A percentile compares a stretch with the other conserved stretches of the same genome.
Conservation (phyloP, 805 yeast species). For the Yarrowia sp. region DNA sequence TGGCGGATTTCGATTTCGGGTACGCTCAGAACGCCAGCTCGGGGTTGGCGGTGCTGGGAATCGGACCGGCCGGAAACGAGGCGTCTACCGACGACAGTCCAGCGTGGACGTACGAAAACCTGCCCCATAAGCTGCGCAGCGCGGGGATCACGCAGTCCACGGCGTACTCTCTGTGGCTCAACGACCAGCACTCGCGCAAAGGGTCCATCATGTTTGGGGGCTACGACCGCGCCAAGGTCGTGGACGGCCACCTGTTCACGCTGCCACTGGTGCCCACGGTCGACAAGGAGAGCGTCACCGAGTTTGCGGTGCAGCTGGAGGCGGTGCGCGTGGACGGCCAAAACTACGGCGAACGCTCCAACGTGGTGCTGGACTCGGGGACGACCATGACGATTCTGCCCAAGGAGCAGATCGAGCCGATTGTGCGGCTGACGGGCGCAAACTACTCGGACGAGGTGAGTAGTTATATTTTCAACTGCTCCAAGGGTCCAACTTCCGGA, state of each 20-base stretch:
- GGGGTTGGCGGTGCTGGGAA: conserved; percentile 58
- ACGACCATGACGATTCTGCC: conserved; percentile 56
- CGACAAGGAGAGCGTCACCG: conserved; percentile 43
- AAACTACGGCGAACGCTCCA: neutral
- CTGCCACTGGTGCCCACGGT: conserved; percentile 51
- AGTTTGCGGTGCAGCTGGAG: conserved; percentile 11
- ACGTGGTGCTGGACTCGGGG: conserved; percentile 58
- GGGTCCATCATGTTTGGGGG: conserved; percentile 45
- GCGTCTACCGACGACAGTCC: conserved; percentile 42
- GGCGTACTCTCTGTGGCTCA: conserved; percentile 56
- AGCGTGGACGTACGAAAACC: conserved; percentile 44
- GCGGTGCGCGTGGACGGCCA: conserved; percentile 34
- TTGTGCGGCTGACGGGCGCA: conserved; percentile 59
- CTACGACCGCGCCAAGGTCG: conserved; percentile 41
- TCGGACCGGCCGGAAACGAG: conserved; percentile 50
- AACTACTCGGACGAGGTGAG: conserved; percentile 54
- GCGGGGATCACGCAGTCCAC: conserved; percentile 53
- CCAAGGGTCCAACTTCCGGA: neutral
- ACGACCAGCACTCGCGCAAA: conserved; percentile 44
- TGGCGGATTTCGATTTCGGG: conserved; percentile 69
- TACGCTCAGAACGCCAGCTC: conserved; percentile 72
- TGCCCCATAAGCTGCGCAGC: conserved; percentile 50
- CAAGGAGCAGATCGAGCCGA: conserved; percentile 49
- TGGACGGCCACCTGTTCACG: conserved; percentile 40
- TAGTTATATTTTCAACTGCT: conserved; percentile 52